These are phyloP conservation scores for Fusarium nodosum DNA, from an alignment of 2,329 filamentous ascomycete species.

Conservation along the genomic window DNA sequence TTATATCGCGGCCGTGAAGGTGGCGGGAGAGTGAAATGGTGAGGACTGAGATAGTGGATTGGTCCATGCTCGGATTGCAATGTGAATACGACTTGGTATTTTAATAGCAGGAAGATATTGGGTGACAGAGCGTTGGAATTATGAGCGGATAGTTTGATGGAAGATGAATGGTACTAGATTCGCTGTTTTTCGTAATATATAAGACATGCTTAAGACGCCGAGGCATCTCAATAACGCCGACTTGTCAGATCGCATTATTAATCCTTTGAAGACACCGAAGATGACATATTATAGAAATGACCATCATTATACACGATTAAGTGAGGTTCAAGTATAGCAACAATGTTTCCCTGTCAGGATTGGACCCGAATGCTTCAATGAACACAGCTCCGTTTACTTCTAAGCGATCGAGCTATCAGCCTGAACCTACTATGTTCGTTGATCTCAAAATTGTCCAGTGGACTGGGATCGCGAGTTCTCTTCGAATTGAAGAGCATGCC, in stretches of 20 bases:
- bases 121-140: rapidly evolving
- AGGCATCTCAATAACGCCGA: not conserved
- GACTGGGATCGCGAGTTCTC: not conserved
- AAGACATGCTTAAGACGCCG: not conserved
- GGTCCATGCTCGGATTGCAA: not conserved
- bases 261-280: not conserved
- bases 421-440: no score
- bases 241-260: not conserved
- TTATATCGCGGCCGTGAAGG: conserved; percentile 4
- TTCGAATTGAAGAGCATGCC: not conserved
- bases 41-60: not conserved
- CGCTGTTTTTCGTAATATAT: not conserved
- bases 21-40: conserved; percentile 20
- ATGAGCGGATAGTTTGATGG: rapidly evolving
- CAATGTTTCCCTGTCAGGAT: not conserved
- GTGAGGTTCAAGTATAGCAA: not conserved
- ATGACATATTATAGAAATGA: not conserved
- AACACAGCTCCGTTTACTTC: not conserved
- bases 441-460: no score
- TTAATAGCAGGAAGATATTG: no score
- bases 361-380: not conserved
- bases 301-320: no score
- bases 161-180: no score
- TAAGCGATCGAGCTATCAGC: no score
- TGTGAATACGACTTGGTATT: no score